Percentiles rank a stretch among this genome's conserved stretches.
Conservation (phyloP, 202 grass and related monocot species). For the Saccharum hybrid region DNA sequence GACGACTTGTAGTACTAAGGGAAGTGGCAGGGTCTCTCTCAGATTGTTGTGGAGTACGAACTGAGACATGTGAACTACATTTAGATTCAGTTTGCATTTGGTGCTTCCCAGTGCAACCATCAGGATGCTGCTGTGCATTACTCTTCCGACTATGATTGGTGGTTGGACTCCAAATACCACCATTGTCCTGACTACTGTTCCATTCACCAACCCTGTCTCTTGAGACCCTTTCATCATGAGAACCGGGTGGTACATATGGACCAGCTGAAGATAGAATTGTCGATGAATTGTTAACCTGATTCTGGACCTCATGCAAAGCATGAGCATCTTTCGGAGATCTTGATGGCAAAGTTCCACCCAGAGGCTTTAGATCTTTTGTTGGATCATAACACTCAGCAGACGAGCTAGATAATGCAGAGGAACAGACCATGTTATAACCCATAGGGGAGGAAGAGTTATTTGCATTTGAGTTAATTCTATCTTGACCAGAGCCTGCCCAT, state of each 20-base stretch:
- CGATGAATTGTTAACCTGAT: slow-evolving; percentile 39
- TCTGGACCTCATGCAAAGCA: slow-evolving; percentile 44
- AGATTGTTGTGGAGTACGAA: slow-evolving; percentile 38
- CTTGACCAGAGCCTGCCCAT: slow-evolving; percentile 36
- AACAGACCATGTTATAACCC: slow-evolving; percentile 42
- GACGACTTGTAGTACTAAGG: slow-evolving; percentile 29
- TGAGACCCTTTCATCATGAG: slow-evolving; percentile 47
- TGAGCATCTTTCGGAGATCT: slow-evolving; percentile 43
- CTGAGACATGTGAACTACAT: slow-evolving; percentile 34
- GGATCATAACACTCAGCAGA: slow-evolving; percentile 35
- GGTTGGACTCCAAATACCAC: slow-evolving; percentile 51
- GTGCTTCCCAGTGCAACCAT: slow-evolving; percentile 17
- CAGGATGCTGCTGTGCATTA: slow-evolving; percentile 45
- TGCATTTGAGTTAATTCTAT: slow-evolving; percentile 48
- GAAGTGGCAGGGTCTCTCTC: slow-evolving; percentile 17
- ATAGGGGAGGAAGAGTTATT: slow-evolving; percentile 42
- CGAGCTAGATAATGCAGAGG: slow-evolving; percentile 47
- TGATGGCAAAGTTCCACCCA: slow-evolving; percentile 40
- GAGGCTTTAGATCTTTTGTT: slow-evolving; percentile 44
- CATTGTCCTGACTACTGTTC: slow-evolving; percentile 45
- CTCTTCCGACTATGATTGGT: slow-evolving; percentile 34
- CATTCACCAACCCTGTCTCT: slow-evolving; percentile 41
- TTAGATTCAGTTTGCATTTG: slow-evolving; percentile 47
- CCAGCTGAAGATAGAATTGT: slow-evolving; percentile 47
- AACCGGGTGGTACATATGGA: slow-evolving; percentile 36